phyloP scores from a whole-genome alignment of 495 filamentous ascomycete genomes.

The Penicillium manginii region DNA sequence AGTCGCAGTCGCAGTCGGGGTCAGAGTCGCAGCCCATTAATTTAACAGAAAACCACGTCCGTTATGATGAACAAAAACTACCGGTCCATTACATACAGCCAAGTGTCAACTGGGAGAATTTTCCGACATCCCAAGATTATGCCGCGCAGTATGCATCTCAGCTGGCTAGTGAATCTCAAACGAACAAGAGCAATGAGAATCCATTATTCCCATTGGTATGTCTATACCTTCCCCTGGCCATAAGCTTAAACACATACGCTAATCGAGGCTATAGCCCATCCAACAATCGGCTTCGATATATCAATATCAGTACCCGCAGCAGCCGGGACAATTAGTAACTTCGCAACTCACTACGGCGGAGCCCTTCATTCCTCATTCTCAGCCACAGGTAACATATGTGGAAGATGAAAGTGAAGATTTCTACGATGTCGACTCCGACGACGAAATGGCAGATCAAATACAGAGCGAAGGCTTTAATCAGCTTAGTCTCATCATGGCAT shows the following conservation, averaged over 20 bases:
- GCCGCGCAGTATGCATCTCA: constrained; percentile 3
- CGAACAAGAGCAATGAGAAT: neutral
- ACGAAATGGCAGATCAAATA: constrained; percentile 61
- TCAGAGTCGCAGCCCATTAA: neutral
- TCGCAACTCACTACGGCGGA: constrained; percentile 13
- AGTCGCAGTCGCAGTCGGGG: neutral
- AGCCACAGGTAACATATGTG: constrained; percentile 34
- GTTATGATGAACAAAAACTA: neutral
- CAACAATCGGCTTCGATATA: constrained; percentile 8
- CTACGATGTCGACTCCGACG: constrained; percentile 69
- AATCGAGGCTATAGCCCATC: too few relatives aligned
- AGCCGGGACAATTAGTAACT: constrained; percentile 7
- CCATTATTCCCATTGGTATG: constrained; percentile 14
- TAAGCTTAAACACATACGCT: neutral
- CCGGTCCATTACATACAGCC: neutral
- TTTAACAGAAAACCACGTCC: neutral
- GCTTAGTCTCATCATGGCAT: constrained; percentile 48
- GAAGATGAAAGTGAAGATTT: constrained; percentile 61
- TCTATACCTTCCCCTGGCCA: neutral
- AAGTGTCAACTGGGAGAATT: constrained; percentile 17
- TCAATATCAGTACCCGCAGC: constrained; percentile 14
- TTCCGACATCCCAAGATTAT: constrained; percentile 2
- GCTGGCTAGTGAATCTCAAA: neutral
- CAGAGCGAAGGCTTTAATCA: constrained; percentile 59
- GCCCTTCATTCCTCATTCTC: constrained; percentile 19